Conservation (phyloP, 306 rosid genomes). For the Trifolium pratense region DNA sequence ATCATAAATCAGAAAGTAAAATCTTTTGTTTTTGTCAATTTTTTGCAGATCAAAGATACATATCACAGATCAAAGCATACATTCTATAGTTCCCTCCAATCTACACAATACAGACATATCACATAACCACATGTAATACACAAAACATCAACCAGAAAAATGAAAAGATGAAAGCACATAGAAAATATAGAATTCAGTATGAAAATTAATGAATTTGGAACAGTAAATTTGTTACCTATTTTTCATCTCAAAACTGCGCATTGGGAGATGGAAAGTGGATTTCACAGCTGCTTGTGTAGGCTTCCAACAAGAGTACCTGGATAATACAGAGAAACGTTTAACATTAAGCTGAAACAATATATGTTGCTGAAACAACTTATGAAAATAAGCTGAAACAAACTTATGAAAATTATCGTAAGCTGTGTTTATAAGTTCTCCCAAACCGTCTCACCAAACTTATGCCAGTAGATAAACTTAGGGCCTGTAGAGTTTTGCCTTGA, state of each 20-base stretch:
- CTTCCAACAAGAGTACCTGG: conserved; percentile 66
- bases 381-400: too few species aligned
- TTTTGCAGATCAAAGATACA: too few species aligned
- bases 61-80: conserved; percentile 27
- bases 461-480: neutral
- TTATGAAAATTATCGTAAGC: too few species aligned
- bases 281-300: conserved; percentile 68
- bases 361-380: too few species aligned
- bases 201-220: conserved; percentile 20
- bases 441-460: neutral
- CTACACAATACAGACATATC: neutral
- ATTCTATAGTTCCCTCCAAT: conserved; percentile 31
- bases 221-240: conserved; percentile 58
- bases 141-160: conserved; percentile 13
- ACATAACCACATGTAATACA: neutral
- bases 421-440: too few species aligned
- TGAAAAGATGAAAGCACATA: conserved; percentile 23
- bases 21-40: neutral
- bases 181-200: conserved; percentile 7
- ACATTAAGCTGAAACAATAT: too few species aligned
- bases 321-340: conserved; percentile 28
- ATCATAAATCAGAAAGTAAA: conserved; percentile 11
- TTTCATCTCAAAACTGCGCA: conserved; percentile 90
- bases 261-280: conserved; percentile 81
- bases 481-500: too few species aligned